Conservation (phyloP, 1,139 yeast genomes). For the Saccharomyces hybrid region DNA sequence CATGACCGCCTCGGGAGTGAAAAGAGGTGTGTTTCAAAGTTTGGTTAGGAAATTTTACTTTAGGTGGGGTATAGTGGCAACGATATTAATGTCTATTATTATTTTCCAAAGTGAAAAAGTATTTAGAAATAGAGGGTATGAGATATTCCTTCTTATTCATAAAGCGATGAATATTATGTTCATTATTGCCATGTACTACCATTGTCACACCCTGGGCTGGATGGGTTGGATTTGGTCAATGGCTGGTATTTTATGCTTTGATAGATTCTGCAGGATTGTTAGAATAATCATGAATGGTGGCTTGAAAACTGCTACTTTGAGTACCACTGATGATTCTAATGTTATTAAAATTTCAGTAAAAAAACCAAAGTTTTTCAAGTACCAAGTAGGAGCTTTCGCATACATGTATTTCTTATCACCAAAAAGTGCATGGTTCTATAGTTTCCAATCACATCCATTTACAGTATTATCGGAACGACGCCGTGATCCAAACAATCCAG, state of each 20-base stretch:
- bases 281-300: constrained; percentile 36
- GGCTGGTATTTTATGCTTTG: constrained; percentile 36
- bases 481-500: constrained; percentile 29
- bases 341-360: constrained; percentile 37
- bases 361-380: constrained; percentile 39
- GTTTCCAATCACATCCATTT: constrained; percentile 66
- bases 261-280: constrained; percentile 34
- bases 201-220: constrained; percentile 37
- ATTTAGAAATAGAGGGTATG: constrained; percentile 44
- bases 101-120: constrained; percentile 38
- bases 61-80: constrained; percentile 45
- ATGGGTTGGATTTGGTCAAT: constrained; percentile 39
- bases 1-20: constrained; percentile 35
- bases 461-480: constrained; percentile 38
- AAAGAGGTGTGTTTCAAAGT: constrained; percentile 27
- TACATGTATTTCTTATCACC: constrained; percentile 49
- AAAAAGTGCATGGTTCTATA: constrained; percentile 37
- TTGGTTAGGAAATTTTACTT: constrained; percentile 30
- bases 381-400: constrained; percentile 57
- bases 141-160: constrained; percentile 35
- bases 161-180: constrained; percentile 34
- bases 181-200: constrained; percentile 37
- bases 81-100: constrained; percentile 37
- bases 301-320: constrained; percentile 30
- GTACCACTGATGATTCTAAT: constrained; percentile 32